These are phyloP conservation scores for Polysphondylium violaceum DNA, from an alignment of 78 protist genomes.

Conservation along the genomic window DNA sequence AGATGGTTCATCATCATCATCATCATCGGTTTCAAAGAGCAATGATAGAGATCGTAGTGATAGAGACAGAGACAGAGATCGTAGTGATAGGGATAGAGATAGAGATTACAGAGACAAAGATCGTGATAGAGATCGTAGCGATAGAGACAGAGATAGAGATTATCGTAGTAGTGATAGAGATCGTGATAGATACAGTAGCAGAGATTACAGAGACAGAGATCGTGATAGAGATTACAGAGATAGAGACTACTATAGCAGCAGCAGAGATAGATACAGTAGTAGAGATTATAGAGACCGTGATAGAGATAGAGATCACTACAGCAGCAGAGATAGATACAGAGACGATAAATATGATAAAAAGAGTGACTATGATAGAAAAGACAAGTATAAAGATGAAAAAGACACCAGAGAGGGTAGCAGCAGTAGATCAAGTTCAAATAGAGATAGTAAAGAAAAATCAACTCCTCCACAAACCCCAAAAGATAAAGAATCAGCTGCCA, in stretches of 20 bases:
- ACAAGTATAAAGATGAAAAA: background rate
- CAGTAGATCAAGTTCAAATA: background rate
- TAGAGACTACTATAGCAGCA: background rate
- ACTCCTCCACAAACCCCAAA: background rate
- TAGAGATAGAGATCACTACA: slow-evolving; percentile 1
- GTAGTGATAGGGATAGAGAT: slow-evolving; percentile 9
- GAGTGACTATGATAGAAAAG: background rate
- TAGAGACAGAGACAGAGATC: slow-evolving; percentile 18
- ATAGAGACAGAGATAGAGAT: slow-evolving; percentile 12
- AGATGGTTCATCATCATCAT: too few relatives aligned
- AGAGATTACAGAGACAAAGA: slow-evolving; percentile 3
- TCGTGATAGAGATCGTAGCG: background rate
- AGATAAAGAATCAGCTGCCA: background rate
- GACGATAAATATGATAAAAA: background rate
- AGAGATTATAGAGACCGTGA: slow-evolving; percentile 16
- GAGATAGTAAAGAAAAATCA: slow-evolving; percentile 10
- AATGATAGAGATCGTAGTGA: slow-evolving; percentile 16
- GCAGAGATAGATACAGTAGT: background rate
- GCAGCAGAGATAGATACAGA: background rate
- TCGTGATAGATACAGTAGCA: too few relatives aligned
- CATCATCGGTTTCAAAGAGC: too few relatives aligned
- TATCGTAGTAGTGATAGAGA: slow-evolving; percentile 8
- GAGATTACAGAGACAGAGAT: too few relatives aligned
- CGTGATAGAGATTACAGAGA: slow-evolving; percentile 14
- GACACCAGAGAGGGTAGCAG: slow-evolving; percentile 20